Percentiles rank a stretch among this genome's conserved stretches.
Conservation (phyloP, 192 early-diverging fungal genomes). For the Coemansia sp. region DNA sequence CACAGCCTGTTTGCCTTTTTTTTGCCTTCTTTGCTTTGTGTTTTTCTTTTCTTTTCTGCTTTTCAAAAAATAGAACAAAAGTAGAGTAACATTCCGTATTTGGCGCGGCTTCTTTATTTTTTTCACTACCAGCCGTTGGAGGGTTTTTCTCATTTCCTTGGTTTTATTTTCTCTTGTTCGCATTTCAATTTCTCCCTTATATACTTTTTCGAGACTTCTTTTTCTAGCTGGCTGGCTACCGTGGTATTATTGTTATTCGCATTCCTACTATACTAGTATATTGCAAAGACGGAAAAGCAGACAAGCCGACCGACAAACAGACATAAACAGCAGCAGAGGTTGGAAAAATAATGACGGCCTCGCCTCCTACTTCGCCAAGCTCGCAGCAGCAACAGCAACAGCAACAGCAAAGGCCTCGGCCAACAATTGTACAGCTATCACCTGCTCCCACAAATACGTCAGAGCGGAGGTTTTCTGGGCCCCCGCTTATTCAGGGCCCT, state of each 20-base stretch:
- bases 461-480: background rate
- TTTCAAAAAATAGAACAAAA: no score
- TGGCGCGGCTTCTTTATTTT: background rate
- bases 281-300: no score
- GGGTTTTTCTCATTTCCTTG: background rate
- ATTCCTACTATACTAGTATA: no score
- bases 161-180: background rate
- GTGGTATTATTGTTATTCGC: no score
- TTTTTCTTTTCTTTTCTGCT: background rate
- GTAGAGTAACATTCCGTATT: no score
- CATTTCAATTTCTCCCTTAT: background rate
- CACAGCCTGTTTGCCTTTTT: no score
- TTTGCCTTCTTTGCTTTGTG: constrained; percentile 1
- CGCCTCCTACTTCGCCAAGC: background rate
- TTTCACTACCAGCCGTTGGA: no score
- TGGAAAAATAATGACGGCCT: constrained; percentile 1
- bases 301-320: no score
- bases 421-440: constrained; percentile 43
- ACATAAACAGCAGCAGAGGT: no score
- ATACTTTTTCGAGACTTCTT: no score
- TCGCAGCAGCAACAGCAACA: constrained; percentile 3
- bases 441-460: constrained; percentile 9
- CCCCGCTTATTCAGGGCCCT: background rate
- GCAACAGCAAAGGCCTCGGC: constrained; percentile 10
- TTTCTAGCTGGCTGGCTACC: no score